A percentile compares a stretch with the other conserved stretches of the same genome.
These are phyloP conservation scores for Catharanthus roseus DNA, from an alignment of 257 asterid species.

Conservation along the genomic window DNA sequence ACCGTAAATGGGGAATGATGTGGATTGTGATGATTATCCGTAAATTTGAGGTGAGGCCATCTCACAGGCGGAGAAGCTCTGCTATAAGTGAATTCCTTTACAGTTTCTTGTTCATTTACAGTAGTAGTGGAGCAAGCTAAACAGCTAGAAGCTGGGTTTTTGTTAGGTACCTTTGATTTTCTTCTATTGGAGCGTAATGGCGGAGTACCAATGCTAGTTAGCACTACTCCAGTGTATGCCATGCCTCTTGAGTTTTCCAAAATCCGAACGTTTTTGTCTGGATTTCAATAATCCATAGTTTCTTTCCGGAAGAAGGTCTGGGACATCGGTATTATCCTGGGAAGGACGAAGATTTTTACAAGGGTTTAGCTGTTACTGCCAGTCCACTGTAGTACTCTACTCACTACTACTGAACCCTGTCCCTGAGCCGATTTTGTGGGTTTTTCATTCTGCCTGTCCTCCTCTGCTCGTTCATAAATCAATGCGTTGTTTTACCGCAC, in stretches of 20 bases:
- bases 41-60: conserved; percentile 85
- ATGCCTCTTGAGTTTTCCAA: conserved; percentile 17
- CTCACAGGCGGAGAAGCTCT: conserved; percentile 88
- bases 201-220: conserved; percentile 42
- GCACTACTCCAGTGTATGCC: conserved; percentile 46
- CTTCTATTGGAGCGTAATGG: conserved; percentile 33
- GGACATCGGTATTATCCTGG: background rate
- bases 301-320: background rate
- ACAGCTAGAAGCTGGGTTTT: conserved; percentile 31
- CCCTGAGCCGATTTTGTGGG: too few species aligned
- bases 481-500: too few species aligned
- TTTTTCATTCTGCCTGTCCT: too few species aligned
- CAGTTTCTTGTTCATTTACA: conserved; percentile 36
- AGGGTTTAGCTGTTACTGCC: too few species aligned
- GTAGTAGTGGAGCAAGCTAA: conserved; percentile 42
- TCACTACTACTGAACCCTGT: too few species aligned
- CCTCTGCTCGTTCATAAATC: too few species aligned
- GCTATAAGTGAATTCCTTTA: conserved; percentile 60
- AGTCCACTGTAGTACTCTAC: too few species aligned
- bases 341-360: background rate
- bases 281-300: background rate
- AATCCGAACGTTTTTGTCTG: background rate
- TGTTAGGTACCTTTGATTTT: conserved; percentile 36
- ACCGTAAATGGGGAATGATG: conserved; percentile 19
- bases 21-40: conserved; percentile 28